These are phyloP conservation scores for Chlorella ohadii DNA, from an alignment of 139 green algal genomes.

Conservation along the genomic window DNA sequence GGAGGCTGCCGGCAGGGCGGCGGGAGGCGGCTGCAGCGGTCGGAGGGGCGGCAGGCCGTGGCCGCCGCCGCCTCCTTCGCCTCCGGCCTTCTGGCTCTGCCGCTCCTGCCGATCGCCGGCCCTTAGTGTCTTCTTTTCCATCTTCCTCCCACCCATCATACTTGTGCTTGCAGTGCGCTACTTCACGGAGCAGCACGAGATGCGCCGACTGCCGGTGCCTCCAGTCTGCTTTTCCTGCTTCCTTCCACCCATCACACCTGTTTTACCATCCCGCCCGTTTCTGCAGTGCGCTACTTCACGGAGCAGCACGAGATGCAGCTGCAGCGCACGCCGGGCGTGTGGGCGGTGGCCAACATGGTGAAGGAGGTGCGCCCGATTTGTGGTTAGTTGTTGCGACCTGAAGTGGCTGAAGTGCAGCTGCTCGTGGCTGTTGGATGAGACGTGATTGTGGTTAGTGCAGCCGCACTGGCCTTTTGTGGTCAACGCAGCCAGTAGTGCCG, in stretches of 20 bases:
- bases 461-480: too few relatives aligned
- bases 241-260: too few relatives aligned
- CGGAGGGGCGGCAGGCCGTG: background rate
- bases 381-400: too few relatives aligned
- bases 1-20: conserved; percentile 5
- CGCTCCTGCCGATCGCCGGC: background rate
- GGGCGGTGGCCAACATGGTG: conserved; percentile 89
- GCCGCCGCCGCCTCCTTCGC: background rate
- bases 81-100: background rate
- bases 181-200: conserved; percentile 58
- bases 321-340: conserved; percentile 68
- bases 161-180: conserved; percentile 69
- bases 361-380: conserved; percentile 68
- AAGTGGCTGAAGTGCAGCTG: background rate
- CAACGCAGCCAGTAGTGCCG: too few relatives aligned
- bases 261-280: background rate
- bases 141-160: background rate
- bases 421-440: background rate
- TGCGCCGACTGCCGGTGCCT: too few relatives aligned
- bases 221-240: background rate
- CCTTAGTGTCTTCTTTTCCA: background rate
- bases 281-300: conserved; percentile 63
- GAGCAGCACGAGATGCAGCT: conserved; percentile 67
- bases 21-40: background rate
- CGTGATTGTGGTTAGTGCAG: too few relatives aligned